Percentiles rank a stretch among this genome's conserved stretches.
Evolutionary conservation across 2,329 filamentous ascomycete species (phyloP).

Genomic region (Cladosporium oxysporum): DNA sequence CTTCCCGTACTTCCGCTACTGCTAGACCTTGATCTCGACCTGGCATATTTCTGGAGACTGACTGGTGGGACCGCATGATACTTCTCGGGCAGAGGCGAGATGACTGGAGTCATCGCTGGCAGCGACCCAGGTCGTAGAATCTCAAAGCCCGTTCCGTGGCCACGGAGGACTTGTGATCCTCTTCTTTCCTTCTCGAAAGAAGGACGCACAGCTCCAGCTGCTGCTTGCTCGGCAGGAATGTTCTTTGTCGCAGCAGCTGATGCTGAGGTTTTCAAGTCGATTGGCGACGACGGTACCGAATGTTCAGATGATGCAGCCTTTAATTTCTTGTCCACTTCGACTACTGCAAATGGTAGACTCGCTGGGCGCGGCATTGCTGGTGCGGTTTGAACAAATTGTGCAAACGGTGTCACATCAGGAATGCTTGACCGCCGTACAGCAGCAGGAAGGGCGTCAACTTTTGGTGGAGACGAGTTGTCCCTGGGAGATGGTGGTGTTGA

Average conservation of each 20-base stretch:
- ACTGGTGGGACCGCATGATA: conserved; percentile 30
- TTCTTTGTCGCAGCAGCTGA: neutral
- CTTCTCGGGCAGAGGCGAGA: conserved; percentile 23
- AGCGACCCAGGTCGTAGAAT: conserved; percentile 39
- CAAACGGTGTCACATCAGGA: conserved; percentile 36
- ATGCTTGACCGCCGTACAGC: conserved; percentile 32
- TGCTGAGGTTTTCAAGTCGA: neutral
- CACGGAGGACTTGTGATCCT: conserved; percentile 31
- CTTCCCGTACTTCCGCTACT: conserved; percentile 19
- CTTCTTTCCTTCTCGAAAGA: conserved; percentile 30
- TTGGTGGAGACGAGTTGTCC: conserved; percentile 18
- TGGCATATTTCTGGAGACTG: conserved; percentile 30
- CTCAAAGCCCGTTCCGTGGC: conserved; percentile 39
- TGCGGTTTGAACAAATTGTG: conserved; percentile 35
- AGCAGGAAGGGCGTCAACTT: conserved; percentile 30
- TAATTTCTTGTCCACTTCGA: neutral
- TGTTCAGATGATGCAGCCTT: neutral
- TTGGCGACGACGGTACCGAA: neutral
- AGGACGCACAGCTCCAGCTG: conserved; percentile 5
- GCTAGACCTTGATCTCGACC: conserved; percentile 10
- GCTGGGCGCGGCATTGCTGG: conserved; percentile 25
- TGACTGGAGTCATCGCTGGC: conserved; percentile 21
- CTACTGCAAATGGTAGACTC: neutral
- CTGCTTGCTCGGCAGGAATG: neutral
- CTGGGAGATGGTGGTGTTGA: neutral